Percentiles rank a stretch among this genome's conserved stretches.
Conservation (phyloP, 108 stramenopile genomes). For the Nannochloropsis salina region DNA sequence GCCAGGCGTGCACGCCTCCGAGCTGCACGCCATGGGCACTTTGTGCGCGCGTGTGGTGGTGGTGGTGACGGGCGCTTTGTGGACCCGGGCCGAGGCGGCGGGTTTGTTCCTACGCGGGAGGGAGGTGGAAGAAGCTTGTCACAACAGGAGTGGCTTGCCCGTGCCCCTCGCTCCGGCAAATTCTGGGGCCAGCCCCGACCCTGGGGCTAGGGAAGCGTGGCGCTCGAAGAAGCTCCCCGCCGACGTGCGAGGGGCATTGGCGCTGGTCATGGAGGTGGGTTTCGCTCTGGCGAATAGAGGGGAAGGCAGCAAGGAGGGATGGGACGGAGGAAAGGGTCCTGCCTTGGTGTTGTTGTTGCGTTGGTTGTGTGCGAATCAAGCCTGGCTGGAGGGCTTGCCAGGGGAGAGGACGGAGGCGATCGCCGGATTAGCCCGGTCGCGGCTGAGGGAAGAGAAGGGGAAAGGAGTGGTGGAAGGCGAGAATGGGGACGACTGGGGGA, state of each 20-base stretch:
- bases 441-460: background rate
- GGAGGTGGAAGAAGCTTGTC: too few relatives aligned
- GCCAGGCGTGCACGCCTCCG: background rate
- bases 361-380: constrained; percentile 1
- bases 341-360: background rate
- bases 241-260: background rate
- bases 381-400: background rate
- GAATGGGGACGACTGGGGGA: background rate
- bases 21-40: background rate
- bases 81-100: background rate
- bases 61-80: constrained; percentile 1
- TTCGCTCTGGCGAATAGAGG: background rate
- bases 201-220: too few relatives aligned
- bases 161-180: too few relatives aligned
- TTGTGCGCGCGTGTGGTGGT: background rate
- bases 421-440: background rate
- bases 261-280: background rate
- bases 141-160: too few relatives aligned
- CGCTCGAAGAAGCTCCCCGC: background rate
- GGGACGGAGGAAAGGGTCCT: background rate
- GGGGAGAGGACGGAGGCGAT: background rate
- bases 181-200: too few relatives aligned
- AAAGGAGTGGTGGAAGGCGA: background rate
- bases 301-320: background rate
- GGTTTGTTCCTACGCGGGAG: background rate